Conservation (phyloP, 495 filamentous ascomycete species). For the Podospora australis region DNA sequence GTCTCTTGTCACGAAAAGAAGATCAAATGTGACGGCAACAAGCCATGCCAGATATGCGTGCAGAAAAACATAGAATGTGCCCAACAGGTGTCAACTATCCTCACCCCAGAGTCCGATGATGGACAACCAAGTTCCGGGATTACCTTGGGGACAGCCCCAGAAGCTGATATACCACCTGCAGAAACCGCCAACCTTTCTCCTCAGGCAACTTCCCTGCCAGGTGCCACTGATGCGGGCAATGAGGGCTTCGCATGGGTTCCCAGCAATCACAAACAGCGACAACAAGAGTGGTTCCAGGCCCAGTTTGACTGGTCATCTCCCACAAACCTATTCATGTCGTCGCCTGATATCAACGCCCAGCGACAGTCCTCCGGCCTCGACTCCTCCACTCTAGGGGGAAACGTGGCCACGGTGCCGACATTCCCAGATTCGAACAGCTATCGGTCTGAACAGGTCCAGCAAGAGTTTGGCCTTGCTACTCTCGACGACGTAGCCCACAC, state of each 20-base stretch:
- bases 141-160: background rate
- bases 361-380: too few relatives aligned
- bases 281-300: background rate
- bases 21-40: conserved; percentile 3
- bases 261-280: too few relatives aligned
- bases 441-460: background rate
- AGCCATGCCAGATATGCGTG: background rate
- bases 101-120: too few relatives aligned
- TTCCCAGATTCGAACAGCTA: too few relatives aligned
- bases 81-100: too few relatives aligned
- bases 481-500: background rate
- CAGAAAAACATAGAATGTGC: background rate
- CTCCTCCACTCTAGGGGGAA: too few relatives aligned
- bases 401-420: too few relatives aligned
- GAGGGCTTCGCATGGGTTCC: too few relatives aligned
- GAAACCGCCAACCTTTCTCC: background rate
- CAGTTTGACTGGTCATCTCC: too few relatives aligned
- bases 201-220: background rate
- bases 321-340: too few relatives aligned
- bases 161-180: background rate
- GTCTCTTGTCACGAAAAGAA: background rate
- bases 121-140: background rate
- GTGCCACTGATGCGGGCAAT: background rate
- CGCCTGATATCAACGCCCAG: background rate
- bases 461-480: background rate